Evolutionary conservation across 1,139 yeast species (phyloP).

Genomic region (Blastobotrys elegans): DNA sequence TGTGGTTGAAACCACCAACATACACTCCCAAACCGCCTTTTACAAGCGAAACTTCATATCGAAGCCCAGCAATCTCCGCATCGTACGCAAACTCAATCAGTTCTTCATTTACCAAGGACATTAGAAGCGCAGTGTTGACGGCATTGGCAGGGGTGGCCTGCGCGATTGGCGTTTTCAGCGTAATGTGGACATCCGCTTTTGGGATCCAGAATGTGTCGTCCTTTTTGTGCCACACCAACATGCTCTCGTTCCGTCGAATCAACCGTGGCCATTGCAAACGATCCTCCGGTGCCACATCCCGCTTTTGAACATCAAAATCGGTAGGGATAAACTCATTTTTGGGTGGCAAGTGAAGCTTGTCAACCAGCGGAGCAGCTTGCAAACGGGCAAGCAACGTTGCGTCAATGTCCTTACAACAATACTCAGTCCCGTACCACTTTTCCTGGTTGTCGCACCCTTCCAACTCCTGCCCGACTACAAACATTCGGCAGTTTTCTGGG

Average conservation of each 20-base stretch:
- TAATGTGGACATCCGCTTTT: slow-evolving; percentile 64
- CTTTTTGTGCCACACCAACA: slow-evolving; percentile 79
- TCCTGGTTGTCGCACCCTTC: slow-evolving; percentile 46
- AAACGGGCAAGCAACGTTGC: slow-evolving; percentile 38
- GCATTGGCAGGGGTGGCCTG: slow-evolving; percentile 52
- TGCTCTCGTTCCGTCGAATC: slow-evolving; percentile 38
- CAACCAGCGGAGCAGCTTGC: slow-evolving; percentile 32
- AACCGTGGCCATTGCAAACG: slow-evolving; percentile 47
- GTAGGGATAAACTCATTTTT: slow-evolving; percentile 78
- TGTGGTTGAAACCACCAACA: slow-evolving; percentile 79
- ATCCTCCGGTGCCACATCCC: slow-evolving; percentile 32
- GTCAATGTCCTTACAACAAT: slow-evolving; percentile 47
- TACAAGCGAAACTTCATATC: slow-evolving; percentile 52
- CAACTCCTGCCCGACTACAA: slow-evolving; percentile 42
- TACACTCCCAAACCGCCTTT: slow-evolving; percentile 68
- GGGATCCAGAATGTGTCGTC: slow-evolving; percentile 91
- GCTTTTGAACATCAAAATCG: slow-evolving; percentile 55
- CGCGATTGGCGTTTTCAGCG: slow-evolving; percentile 60
- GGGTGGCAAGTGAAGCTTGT: slow-evolving; percentile 57
- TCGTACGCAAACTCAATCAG: slow-evolving; percentile 74
- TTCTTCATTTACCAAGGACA: slow-evolving; percentile 68
- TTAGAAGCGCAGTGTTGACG: slow-evolving; percentile 55
- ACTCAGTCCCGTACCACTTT: slow-evolving; percentile 89
- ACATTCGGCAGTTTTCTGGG: slow-evolving; percentile 57
- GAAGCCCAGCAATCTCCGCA: slow-evolving; percentile 78